phyloP scores from a whole-genome alignment of 805 yeast species.

The Helenozyma baotianmanensis region DNA sequence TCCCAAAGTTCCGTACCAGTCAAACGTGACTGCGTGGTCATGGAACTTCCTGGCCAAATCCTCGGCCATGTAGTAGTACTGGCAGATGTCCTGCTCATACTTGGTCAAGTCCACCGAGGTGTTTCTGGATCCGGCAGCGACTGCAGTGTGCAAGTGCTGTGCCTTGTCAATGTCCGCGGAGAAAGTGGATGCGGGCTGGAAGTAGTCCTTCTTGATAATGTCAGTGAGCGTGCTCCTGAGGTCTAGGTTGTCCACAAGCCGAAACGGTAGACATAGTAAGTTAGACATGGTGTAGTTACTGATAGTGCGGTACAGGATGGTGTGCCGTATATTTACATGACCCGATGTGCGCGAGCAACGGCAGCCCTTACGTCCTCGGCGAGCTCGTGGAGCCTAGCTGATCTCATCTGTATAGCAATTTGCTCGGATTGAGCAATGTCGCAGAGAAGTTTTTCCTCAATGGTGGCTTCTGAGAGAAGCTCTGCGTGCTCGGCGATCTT shows the following conservation, averaged over 20 bases:
- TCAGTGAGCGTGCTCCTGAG: conserved; percentile 26
- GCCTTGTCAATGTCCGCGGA: conserved; percentile 37
- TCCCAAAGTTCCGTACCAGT: conserved; percentile 73
- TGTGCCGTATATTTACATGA: too few species aligned
- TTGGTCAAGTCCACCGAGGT: conserved; percentile 12
- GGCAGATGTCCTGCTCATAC: conserved; percentile 28
- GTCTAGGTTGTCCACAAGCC: conserved; percentile 3
- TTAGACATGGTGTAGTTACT: not conserved
- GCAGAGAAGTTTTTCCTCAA: conserved; percentile 11
- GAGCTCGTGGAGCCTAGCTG: conserved; percentile 17
- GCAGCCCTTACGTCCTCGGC: conserved; percentile 19
- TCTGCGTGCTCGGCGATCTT: conserved; percentile 1
- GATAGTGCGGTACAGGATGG: too few species aligned
- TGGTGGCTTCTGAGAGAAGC: conserved; percentile 10
- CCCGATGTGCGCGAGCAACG: conserved; percentile 5
- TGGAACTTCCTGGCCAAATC: conserved; percentile 58
- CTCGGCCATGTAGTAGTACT: conserved; percentile 46
- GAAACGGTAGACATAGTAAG: conserved; percentile 6
- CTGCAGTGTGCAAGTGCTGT: conserved; percentile 39
- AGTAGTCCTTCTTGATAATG: conserved; percentile 45
- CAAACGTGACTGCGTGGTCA: conserved; percentile 51
- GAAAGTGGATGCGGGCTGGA: conserved; percentile 34
- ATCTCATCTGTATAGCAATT: conserved; percentile 14
- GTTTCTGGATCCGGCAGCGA: conserved; percentile 28
- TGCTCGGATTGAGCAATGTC: conserved; percentile 16